phyloP scores from a whole-genome alignment of 495 filamentous ascomycete species.

The Hypoxylon subgilvum region DNA sequence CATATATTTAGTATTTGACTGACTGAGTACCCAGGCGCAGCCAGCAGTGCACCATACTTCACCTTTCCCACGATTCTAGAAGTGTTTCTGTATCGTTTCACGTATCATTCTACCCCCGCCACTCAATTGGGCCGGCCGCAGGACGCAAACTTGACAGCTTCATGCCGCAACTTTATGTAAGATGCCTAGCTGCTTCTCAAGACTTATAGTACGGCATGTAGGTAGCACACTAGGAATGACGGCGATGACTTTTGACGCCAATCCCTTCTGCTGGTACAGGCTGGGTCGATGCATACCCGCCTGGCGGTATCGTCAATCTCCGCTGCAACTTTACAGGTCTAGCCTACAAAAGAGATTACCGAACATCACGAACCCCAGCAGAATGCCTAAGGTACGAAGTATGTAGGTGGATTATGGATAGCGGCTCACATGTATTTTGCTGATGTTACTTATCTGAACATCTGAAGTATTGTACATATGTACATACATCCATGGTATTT shows the following conservation, averaged over 20 bases:
- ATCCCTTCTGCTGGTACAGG: not conserved
- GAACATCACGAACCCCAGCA: conserved; percentile 13
- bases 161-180: conserved; percentile 5
- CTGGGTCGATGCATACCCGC: conserved; percentile 23
- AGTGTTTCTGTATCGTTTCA: conserved; percentile 35
- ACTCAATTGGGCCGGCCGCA: conserved; percentile 6
- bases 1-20: not conserved
- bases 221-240: conserved; percentile 15
- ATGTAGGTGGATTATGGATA: conserved; percentile 1
- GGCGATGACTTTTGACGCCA: conserved; percentile 12
- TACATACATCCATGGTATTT: no score
- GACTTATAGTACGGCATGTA: not conserved
- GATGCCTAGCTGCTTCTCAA: conserved; percentile 21
- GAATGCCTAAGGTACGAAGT: no score
- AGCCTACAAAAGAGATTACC: conserved; percentile 16
- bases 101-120: conserved; percentile 16
- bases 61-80: conserved; percentile 34
- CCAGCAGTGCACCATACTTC: not conserved
- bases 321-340: conserved; percentile 18
- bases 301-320: conserved; percentile 33
- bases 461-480: no score
- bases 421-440: conserved; percentile 13
- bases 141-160: conserved; percentile 29
- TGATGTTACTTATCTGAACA: no score
- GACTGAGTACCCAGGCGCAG: no score